Evolutionary conservation across 176 grass and related monocot species (phyloP), one percentile per base, ranked within the genome.

Genomic region (Tuctoria greenei): DNA sequence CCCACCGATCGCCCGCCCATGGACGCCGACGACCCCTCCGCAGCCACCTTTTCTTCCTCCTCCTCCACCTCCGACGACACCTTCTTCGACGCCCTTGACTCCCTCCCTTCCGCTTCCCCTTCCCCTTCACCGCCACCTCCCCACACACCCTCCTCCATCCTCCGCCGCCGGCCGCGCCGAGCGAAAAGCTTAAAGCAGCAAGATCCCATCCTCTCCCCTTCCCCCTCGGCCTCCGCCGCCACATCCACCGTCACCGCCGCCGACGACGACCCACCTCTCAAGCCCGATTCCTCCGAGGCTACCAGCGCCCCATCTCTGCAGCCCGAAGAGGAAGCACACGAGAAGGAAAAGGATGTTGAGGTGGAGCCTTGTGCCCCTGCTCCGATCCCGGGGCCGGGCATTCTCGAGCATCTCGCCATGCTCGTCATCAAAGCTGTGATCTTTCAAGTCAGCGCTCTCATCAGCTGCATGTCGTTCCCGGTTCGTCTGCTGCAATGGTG

Each of bases 391-490:
- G 0, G 71, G 34, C 72, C 66, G 18, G 66, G 59, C 72, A 38
- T 86, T 31, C 72, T 92, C 67, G 91, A 90, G 55, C 66, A 59
- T 38, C 41, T 88, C 9, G 79, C 71, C 15, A 36, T 81, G 56
- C 74, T 94, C 64, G 78, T 90, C 51, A 72, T 98, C 57, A 95
- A 76, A 21, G 91, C 84, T 2, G 83, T 98, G 28, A 64, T 77
- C 6, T 95, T 92, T 73, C 91, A 94, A 60, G 74, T 95, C 44
- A 63, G 73, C 76, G 56, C 93, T 25, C 74, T 98, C 21, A 59
- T 90, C 72, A 73, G 44, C 35, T 82, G 69, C 57, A 12, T 98
- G 21, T 24, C 73, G 11, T 92, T 94, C 39, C 91, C 95, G 40
- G 70, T 94, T 46, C 80, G 91, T 61, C 79, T 94, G 69, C 55